Evolutionary conservation across 225 moss, liverwort and hornwort genomes (phyloP).

Genomic region (Marchantia paleacea): DNA sequence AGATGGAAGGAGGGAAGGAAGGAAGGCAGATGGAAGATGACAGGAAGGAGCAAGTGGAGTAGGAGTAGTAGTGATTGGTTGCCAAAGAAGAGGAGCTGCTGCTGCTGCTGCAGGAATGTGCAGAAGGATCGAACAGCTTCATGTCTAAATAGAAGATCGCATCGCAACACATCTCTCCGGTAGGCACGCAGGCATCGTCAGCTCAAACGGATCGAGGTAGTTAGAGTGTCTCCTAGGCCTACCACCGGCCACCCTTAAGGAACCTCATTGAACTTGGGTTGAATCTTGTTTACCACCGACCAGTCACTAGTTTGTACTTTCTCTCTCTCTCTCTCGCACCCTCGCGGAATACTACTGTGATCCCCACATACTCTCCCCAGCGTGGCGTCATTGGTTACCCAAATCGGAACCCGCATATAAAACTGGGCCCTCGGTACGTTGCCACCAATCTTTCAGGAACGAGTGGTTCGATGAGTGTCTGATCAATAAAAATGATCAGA

Average conservation of each 20-base stretch:
- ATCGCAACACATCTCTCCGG: too few species aligned
- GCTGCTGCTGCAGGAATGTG: constrained; percentile 15
- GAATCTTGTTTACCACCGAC: constrained; percentile 19
- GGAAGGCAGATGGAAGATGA: background rate
- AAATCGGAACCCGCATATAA: background rate
- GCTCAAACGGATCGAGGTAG: background rate
- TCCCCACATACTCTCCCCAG: background rate
- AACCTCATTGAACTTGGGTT: background rate
- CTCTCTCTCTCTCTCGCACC: background rate
- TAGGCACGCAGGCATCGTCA: background rate
- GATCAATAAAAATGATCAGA: background rate
- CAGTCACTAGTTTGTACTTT: constrained; percentile 12
- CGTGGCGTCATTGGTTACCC: background rate
- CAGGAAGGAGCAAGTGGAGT: background rate
- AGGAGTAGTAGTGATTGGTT: background rate
- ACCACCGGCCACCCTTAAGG: constrained; percentile 1
- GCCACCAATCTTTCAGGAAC: background rate
- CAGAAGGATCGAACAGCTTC: background rate
- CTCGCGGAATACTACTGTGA: background rate
- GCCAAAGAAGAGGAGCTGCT: background rate
- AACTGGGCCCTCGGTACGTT: background rate
- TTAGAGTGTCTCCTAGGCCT: background rate
- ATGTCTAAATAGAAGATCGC: constrained; percentile 14
- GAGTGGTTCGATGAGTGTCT: background rate
- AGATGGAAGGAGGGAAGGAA: background rate